Evolutionary conservation across 805 yeast genomes (phyloP), one percentile per base, ranked within the genome.

Genomic region (Starmerella scarabaei): DNA sequence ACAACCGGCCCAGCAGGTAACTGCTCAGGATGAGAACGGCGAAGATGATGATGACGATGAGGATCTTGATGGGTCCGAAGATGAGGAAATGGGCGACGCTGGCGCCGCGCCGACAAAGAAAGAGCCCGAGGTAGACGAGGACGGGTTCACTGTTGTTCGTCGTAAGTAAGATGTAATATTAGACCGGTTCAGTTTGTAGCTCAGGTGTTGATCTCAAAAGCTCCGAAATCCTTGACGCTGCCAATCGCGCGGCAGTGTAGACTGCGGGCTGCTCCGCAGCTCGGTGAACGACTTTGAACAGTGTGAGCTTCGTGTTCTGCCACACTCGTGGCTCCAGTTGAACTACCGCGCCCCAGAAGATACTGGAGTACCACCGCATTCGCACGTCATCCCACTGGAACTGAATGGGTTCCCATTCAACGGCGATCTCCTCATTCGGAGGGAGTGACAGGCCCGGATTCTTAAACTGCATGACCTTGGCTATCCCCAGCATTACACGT

Each of bases 131-230:
- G 69, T 88, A 7, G 97, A 88, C 56, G 97, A 88, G 26, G 97
- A 88, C 56, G 98, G 97, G 1, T 88, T 88, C 55, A 91, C 85
- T 52, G 61, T 84, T 52, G 96, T 88, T 3, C 26, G 84, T 77
- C 30, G 32, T 17, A 31, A 20, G 19, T 7, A 15, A 29, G 16
- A 11, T 7, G 16, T 11, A n/a, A n/a, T n/a, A n/a, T n/a, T n/a
- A n/a, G n/a, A n/a, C n/a, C n/a, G n/a, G n/a, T n/a, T n/a, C n/a
- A n/a, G n/a, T n/a, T n/a, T n/a, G n/a, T n/a, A n/a, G n/a, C n/a
- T n/a, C n/a, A n/a, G n/a, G n/a, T n/a, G n/a, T n/a, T n/a, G n/a
- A n/a, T n/a, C n/a, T n/a, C n/a, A n/a, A n/a, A n/a, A n/a, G n/a
- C n/a, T n/a, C n/a, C n/a, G n/a, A n/a, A n/a, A n/a, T 9, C 15